Evolutionary conservation across 148 eudicot species (phyloP), one percentile per base, ranked within the genome.

Genomic region (Drosera capensis): DNA sequence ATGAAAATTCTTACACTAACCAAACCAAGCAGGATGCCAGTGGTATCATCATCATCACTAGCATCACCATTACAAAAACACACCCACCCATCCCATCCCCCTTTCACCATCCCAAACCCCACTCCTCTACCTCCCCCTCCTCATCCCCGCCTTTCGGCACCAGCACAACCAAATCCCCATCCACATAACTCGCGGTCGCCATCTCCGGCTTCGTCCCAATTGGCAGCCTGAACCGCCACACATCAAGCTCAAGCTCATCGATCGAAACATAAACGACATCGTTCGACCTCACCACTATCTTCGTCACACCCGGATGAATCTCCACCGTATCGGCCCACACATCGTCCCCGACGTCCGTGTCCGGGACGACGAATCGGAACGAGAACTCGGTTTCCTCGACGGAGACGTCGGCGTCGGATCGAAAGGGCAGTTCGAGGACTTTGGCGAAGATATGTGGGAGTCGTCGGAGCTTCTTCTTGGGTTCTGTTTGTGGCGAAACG

Each of bases 161-260:
- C 17, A 65, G 66, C 54, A 80, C 92, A 20, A 77, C 56, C 14
- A 80, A 64, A 45, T 56, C 56, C 14, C 84, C 86, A 11, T 54
- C 67, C 0, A 15, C 38, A 26, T 60, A 80, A 7, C 34, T 65
- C 30, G 80, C 92, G 2, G 48, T 66, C 4, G 86, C 83, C 34
- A 65, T 41, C 60, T 80, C 83, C 46, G 82, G 75, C 48, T 60
- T 58, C 14, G 81, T 70, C 19, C 41, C 20, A 5, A 36, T 57
- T 18, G 86, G 92, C 0, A 85, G 55, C 39, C 95, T 69, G 48
- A 70, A 75, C 52, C 86, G 56, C 95, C 95, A 85, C 56, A 72
- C 46, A 40, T 85, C 80, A 5, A 80, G 25, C 56, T 49, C 64
- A 18, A 79, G 55, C 13, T 71, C 50, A 28, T 61, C 65, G 54